Base-by-base conservation (phyloP, 2,329 filamentous ascomycete species). In the Drechslerella coelobrocha region DNA sequence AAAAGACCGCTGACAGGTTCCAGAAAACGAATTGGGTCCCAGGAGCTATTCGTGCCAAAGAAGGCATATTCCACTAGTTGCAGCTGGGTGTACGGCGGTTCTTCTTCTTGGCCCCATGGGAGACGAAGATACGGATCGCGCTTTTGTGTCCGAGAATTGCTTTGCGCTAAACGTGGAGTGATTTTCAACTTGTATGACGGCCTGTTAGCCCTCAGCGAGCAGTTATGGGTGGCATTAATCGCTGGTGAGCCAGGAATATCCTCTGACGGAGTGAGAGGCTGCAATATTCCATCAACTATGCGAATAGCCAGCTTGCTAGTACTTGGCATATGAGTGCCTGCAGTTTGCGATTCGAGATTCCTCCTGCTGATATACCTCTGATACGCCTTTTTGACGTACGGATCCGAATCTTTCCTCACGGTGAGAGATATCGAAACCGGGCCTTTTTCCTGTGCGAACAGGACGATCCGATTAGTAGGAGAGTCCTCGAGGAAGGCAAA, bases 41-140 rank as follows among this genome's bases (percentile, higher is more conserved):
- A 69, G n/a, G 45, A 39, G 19, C 19, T 21, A n/a, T 52, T 47
- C 26, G 39, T 29, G 1, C 65, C 57, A 21, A 69, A 69, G 37
- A 62, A 69, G 0, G 65, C 37, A 14, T 52, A 41, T 24, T 62
- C 57, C 19, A 53, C 65, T 0, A 23, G 37, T 19, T 62, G 53
- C 14, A 24, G 51, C 57, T 50, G 56, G 5, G 7, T 29, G 14
- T 19, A 6, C 10, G 34, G 51, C 1, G 24, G 45, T 1, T n/a
- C 41, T n/a, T 53, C 51, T 3, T 14, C 41, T 7, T n/a, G 17
- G 14, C 37, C 41, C 65, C 57, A 69, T 1, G 52, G 52, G 23
- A 61, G 39, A 7, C 12, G 41, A 7, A 62, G 27, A 47, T 59
- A 10, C 31, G 19, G 26, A n/a, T 48, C 45, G 10, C n/a, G 21